phyloP scores from a whole-genome alignment of 2,329 filamentous ascomycete species.

The Diaporthe eres region DNA sequence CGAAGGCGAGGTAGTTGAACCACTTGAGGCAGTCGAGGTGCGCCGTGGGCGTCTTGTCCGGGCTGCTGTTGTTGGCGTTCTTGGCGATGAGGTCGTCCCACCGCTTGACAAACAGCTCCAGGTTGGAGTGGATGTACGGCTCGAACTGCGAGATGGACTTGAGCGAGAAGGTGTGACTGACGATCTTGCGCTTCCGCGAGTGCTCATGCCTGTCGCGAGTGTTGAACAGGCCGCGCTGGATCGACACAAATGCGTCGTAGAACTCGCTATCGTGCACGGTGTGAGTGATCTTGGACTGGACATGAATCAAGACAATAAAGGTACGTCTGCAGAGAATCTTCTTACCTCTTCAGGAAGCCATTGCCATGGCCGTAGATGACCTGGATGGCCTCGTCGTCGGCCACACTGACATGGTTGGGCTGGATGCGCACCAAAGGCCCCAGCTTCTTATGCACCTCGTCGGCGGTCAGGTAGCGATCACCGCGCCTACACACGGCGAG shows the following conservation, averaged over 20 bases:
- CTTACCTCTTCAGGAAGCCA: constrained; percentile 80
- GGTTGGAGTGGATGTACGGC: constrained; percentile 87
- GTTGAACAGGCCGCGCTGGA: constrained; percentile 89
- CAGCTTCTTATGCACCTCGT: constrained; percentile 80
- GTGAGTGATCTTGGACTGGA: not conserved
- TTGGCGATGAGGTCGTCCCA: constrained; percentile 74
- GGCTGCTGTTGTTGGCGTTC: constrained; percentile 57
- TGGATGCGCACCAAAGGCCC: constrained; percentile 87
- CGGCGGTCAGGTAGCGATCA: constrained; percentile 73
- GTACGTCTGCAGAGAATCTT: too few species aligned
- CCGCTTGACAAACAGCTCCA: constrained; percentile 79
- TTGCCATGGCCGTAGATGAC: constrained; percentile 85
- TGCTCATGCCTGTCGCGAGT: constrained; percentile 87
- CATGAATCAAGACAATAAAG: not conserved
- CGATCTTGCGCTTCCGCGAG: constrained; percentile 88
- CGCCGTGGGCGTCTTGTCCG: constrained; percentile 63
- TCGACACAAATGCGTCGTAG: constrained; percentile 93
- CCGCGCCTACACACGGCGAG: constrained; percentile 76
- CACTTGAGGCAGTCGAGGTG: constrained; percentile 82
- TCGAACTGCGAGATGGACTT: constrained; percentile 89
- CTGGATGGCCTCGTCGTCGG: constrained; percentile 83
- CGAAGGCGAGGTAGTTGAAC: constrained; percentile 78
- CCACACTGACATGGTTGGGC: constrained; percentile 86
- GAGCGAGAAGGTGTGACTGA: constrained; percentile 87
- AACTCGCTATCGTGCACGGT: constrained; percentile 72